These are phyloP conservation scores for Erysimum cheiri DNA, from an alignment of 441 rosid genomes.

Conservation along the genomic window DNA sequence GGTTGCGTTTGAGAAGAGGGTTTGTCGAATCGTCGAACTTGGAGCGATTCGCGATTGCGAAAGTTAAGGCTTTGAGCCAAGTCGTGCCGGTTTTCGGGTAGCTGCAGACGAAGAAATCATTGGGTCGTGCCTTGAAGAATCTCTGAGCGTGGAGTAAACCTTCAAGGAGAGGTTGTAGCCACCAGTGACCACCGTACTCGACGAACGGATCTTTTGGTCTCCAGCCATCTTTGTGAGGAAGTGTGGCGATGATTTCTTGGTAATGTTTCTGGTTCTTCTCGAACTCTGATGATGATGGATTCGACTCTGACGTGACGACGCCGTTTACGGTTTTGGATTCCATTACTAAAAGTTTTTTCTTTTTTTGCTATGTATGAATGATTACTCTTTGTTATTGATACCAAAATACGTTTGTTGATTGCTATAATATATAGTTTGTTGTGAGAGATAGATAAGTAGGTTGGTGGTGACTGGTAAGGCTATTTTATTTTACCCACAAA, in stretches of 20 bases:
- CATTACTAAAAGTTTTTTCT: not conserved
- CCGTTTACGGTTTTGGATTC: slow-evolving; percentile 33
- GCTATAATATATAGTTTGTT: slow-evolving; percentile 24
- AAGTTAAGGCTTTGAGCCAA: slow-evolving; percentile 57
- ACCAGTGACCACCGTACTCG: slow-evolving; percentile 50
- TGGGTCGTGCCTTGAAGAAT: slow-evolving; percentile 42
- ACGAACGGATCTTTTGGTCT: slow-evolving; percentile 25
- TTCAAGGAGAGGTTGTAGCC: slow-evolving; percentile 36
- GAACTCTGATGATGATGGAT: slow-evolving; percentile 35
- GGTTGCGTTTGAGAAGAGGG: slow-evolving; percentile 46
- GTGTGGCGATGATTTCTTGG: slow-evolving; percentile 45
- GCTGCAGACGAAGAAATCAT: slow-evolving; percentile 46
- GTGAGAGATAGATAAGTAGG: slow-evolving; percentile 17
- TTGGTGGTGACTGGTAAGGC: slow-evolving; percentile 38
- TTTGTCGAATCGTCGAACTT: slow-evolving; percentile 31
- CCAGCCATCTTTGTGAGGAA: slow-evolving; percentile 44
- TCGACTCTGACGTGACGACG: not conserved
- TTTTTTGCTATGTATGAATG: not conserved
- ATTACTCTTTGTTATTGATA: slow-evolving; percentile 13
- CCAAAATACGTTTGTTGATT: not conserved
- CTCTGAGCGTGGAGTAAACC: slow-evolving; percentile 40
- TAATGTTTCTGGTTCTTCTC: slow-evolving; percentile 42
- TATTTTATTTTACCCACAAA: slow-evolving; percentile 18
- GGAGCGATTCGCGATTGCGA: slow-evolving; percentile 43
- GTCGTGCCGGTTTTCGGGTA: slow-evolving; percentile 52